Evolutionary conservation across 2,329 filamentous ascomycete species (phyloP).

Genomic region (Catunica adiposa): DNA sequence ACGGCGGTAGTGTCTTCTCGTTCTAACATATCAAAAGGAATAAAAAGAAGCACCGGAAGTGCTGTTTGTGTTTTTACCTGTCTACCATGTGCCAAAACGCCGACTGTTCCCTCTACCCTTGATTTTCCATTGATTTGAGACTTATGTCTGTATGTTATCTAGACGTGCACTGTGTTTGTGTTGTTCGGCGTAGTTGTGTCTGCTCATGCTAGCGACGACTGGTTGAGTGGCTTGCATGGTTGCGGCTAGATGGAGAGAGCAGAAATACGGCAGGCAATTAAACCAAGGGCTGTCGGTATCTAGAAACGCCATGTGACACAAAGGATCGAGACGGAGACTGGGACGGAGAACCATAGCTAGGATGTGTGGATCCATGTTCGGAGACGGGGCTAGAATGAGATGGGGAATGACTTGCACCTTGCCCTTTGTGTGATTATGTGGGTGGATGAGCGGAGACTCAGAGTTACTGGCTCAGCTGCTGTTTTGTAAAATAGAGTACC

Average conservation of each 20-base stretch:
- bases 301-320: no score
- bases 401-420: conserved; percentile 1
- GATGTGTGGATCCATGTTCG: not conserved
- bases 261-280: no score
- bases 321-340: no score
- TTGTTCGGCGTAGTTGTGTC: not conserved
- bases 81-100: not conserved
- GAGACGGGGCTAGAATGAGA: not conserved
- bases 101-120: not conserved
- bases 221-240: not conserved
- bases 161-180: not conserved
- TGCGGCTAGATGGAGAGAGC: no score
- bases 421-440: conserved; percentile 5
- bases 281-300: no score
- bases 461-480: not conserved
- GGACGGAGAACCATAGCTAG: not conserved
- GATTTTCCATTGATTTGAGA: not conserved
- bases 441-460: not conserved
- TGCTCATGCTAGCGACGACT: not conserved
- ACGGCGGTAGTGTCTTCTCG: not conserved
- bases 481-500: conserved; percentile 6
- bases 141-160: not conserved
- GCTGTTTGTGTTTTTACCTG: conserved; percentile 6
- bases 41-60: conserved; percentile 6
- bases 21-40: conserved; percentile 6